These are phyloP conservation scores for Trichoderma polysporum DNA, from an alignment of 2,329 filamentous ascomycete genomes.

Conservation along the genomic window DNA sequence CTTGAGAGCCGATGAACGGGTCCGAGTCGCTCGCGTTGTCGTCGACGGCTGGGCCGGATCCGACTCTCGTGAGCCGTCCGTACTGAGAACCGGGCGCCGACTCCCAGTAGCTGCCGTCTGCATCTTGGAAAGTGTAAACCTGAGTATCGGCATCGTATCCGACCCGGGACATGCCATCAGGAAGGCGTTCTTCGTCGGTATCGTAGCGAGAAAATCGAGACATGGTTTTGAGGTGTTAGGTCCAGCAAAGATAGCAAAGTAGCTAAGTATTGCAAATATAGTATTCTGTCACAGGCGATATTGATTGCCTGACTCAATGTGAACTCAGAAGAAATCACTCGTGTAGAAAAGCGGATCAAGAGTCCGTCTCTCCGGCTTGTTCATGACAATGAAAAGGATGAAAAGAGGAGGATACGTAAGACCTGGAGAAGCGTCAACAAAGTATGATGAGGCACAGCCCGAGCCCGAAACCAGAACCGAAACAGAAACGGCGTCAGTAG, in stretches of 20 bases:
- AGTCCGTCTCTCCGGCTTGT: too few species aligned
- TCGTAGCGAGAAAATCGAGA: constrained; percentile 45
- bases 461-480: too few species aligned
- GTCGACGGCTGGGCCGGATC: constrained; percentile 30
- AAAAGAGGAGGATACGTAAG: too few species aligned
- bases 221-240: constrained; percentile 34
- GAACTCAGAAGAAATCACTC: too few species aligned
- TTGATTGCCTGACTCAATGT: too few species aligned
- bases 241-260: background rate
- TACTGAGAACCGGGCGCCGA: constrained; percentile 51
- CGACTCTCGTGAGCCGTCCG: constrained; percentile 46
- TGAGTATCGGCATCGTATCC: constrained; percentile 58
- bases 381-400: too few species aligned
- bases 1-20: constrained; percentile 32
- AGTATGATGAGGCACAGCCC: too few species aligned
- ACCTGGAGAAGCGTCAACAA: too few species aligned
- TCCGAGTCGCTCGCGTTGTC: constrained; percentile 31
- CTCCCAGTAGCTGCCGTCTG: constrained; percentile 50
- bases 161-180: constrained; percentile 53
- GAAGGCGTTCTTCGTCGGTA: constrained; percentile 52
- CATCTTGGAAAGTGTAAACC: constrained; percentile 52
- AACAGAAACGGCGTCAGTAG: too few species aligned
- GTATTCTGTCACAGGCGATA: background rate
- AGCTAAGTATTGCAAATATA: background rate
- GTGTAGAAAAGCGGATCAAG: too few species aligned